These are phyloP conservation scores for Fusarium anguioides DNA, from an alignment of 2,329 filamentous ascomycete genomes.

Conservation along the genomic window DNA sequence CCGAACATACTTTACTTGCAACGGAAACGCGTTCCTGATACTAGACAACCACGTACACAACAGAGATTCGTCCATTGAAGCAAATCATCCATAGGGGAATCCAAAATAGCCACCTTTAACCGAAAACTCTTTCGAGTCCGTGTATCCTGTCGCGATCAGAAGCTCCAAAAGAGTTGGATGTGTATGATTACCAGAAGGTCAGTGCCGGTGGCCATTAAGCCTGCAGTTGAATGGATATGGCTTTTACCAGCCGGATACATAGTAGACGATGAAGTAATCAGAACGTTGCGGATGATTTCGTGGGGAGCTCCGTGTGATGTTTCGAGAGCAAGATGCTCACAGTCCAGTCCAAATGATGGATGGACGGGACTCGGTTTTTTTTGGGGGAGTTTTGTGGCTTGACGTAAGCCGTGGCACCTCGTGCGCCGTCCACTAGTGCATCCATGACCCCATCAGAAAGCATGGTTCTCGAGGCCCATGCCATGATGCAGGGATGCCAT, in stretches of 20 bases:
- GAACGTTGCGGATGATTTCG: slow-evolving; percentile 14
- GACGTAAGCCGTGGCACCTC: slow-evolving; percentile 47
- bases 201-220: slow-evolving; percentile 18
- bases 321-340: slow-evolving; percentile 22
- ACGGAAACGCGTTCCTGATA: slow-evolving; percentile 37
- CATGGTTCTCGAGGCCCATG: slow-evolving; percentile 36
- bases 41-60: slow-evolving; percentile 9
- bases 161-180: not conserved
- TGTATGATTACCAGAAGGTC: slow-evolving; percentile 22
- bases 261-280: not conserved
- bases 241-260: not conserved
- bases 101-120: not conserved
- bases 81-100: not conserved
- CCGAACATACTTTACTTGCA: not conserved
- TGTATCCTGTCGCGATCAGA: slow-evolving; percentile 16
- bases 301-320: slow-evolving; percentile 9
- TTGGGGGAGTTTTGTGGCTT: slow-evolving; percentile 38
- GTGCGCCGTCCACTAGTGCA: slow-evolving; percentile 45
- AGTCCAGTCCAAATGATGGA: no score
- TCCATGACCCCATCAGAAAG: slow-evolving; percentile 31
- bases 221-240: slow-evolving; percentile 7
- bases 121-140: slow-evolving; percentile 20
- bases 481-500: slow-evolving; percentile 5
- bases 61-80: not conserved
- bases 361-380: slow-evolving; percentile 34